Base-by-base conservation (phyloP, 2,329 filamentous ascomycete species). In the Cercospora sp. region DNA sequence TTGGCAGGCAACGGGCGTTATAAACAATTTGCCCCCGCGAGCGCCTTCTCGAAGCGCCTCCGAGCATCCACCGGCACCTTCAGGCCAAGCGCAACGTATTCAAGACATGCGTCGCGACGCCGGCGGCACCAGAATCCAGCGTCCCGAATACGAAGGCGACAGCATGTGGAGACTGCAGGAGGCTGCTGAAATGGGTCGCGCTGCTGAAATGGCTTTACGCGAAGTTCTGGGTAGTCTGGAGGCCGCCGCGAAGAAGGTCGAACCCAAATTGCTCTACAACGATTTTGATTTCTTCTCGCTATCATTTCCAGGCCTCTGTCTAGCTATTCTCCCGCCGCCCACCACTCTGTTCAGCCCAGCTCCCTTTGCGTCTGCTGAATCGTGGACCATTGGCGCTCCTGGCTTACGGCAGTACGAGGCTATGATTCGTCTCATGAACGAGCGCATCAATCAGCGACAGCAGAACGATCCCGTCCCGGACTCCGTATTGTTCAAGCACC, bases 281-380 rank as follows among this genome's bases (percentile, higher is more conserved):
- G 75, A 94, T 72, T 96, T 97, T 80, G 92, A 97, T 72, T 91
- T 94, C 36, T 87, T 94, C 69, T 85, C 91, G 5, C 88, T 97
- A 77, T 93, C 93, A 68, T 97, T 97, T 75, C 93, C 94, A 6
- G 89, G 91, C 6, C 85, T 98, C 48, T 93, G 90, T 40, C 86
- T 97, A 10, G 91, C 91, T 71, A 90, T 94, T 72, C 87, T 98
- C 1, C 88, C 91, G 40, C 85, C 91, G 9, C 93, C 94, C 3
- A 89, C 92, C 3, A 95, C 92, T 0, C 84, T 97, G 6, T 94
- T 94, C 81, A 91, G 92, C 9, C 87, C 90, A 0, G 92, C 90
- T 6, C 92, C 93, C 31, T 90, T 96, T 75, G 84, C 93, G 1
- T 92, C 90, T 0, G 84, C 88, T 20, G 88, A 89, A 3, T 95